phyloP scores from a whole-genome alignment of 1,139 yeast species.

The Pichia sp. region DNA sequence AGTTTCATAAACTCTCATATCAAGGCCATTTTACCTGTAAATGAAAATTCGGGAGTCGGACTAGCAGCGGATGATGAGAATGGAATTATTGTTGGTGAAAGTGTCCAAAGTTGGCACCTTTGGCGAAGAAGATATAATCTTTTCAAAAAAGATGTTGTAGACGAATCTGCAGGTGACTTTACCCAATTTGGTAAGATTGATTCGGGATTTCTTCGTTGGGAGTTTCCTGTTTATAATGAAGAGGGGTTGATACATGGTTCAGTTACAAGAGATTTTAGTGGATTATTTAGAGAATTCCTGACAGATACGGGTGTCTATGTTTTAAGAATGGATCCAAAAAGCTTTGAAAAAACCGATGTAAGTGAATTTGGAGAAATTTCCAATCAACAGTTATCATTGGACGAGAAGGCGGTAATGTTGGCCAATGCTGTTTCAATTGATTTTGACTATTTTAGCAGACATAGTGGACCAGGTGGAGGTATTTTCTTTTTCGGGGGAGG shows the following conservation, averaged over 20 bases:
- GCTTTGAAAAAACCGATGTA: conserved; percentile 30
- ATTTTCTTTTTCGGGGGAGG: conserved; percentile 30
- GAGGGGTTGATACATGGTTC: conserved; percentile 55
- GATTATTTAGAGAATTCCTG: conserved; percentile 82
- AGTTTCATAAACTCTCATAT: conserved; percentile 85
- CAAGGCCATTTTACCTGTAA: conserved; percentile 52
- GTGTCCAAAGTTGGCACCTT: conserved; percentile 87
- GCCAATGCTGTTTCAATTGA: conserved; percentile 89
- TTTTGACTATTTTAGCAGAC: conserved; percentile 90
- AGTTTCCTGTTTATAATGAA: conserved; percentile 66
- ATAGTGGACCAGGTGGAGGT: conserved; percentile 46
- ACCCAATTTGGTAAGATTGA: conserved; percentile 80
- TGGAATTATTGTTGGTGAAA: conserved; percentile 65
- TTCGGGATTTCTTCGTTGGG: conserved; percentile 79
- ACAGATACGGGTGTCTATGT: conserved; percentile 94
- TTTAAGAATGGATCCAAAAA: conserved; percentile 69
- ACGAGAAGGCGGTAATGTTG: conserved; percentile 76
- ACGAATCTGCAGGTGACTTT: conserved; percentile 30
- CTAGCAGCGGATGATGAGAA: conserved; percentile 15
- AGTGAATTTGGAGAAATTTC: conserved; percentile 27
- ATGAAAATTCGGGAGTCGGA: not conserved
- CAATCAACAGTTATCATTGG: conserved; percentile 43
- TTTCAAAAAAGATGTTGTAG: conserved; percentile 35
- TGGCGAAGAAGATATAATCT: conserved; percentile 87
- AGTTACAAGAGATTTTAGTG: conserved; percentile 92